These are phyloP conservation scores for Aspergillus fumigatiaffinis DNA, from an alignment of 2,329 filamentous ascomycete genomes.

Conservation along the genomic window DNA sequence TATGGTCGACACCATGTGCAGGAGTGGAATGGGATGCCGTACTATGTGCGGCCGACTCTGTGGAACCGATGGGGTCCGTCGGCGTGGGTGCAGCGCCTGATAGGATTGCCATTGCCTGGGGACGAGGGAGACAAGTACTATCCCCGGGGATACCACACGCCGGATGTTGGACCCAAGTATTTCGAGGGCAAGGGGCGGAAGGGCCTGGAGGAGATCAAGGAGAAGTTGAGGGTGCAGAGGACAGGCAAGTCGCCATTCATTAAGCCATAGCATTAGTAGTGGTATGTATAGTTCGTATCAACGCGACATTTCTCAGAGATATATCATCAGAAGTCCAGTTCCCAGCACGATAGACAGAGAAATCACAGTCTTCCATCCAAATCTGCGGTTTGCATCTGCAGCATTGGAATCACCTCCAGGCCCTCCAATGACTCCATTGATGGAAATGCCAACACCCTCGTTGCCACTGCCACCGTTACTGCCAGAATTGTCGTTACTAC, in stretches of 20 bases:
- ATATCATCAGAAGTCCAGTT: not conserved
- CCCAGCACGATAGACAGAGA: not conserved
- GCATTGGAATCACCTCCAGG: not conserved
- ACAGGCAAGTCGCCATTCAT: slow-evolving; percentile 2
- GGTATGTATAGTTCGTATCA: slow-evolving; percentile 46
- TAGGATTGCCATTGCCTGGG: slow-evolving; percentile 48
- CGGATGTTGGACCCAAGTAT: slow-evolving; percentile 60
- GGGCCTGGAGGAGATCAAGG: slow-evolving; percentile 23
- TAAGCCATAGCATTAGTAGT: slow-evolving; percentile 11
- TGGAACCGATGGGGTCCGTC: slow-evolving; percentile 61
- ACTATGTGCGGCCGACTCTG: slow-evolving; percentile 58
- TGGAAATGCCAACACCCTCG: not conserved
- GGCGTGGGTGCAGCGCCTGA: slow-evolving; percentile 47
- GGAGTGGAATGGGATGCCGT: slow-evolving; percentile 60
- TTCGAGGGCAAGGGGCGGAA: slow-evolving; percentile 49
- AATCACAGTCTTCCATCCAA: not conserved
- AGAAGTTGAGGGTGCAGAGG: slow-evolving; percentile 41
- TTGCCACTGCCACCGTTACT: not conserved
- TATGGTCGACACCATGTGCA: slow-evolving; percentile 51
- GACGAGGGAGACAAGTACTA: slow-evolving; percentile 45
- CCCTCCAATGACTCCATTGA: not conserved
- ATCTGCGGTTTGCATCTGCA: not conserved
- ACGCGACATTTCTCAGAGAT: not conserved
- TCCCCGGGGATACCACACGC: slow-evolving; percentile 47
- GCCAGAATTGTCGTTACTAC: not conserved